Evolutionary conservation across 352 stramenopile species (phyloP), one percentile per base, ranked within the genome.

Genomic region (Plasmopara viticola): DNA sequence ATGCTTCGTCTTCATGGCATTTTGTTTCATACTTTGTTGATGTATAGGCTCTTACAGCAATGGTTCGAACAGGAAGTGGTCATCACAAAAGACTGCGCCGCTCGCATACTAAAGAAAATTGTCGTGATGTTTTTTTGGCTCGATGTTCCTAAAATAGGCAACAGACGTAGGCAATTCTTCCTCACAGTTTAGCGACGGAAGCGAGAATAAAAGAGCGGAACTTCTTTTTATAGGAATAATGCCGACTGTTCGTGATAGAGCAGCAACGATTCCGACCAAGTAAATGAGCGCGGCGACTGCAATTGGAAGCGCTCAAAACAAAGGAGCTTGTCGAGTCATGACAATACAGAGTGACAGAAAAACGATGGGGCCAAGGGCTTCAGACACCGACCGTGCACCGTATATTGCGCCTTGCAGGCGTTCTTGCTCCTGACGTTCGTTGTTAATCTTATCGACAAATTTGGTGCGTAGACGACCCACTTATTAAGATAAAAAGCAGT

Each of bases 361-460:
- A 5, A 77, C 59, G n/a, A 92, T 57, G 0, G 81, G 77, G 5
- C 81, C 81, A 2, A 63, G 56, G 0, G 78, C 81, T 49, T 86
- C 72, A 38, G 87, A 84, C 31, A 92, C 66, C 6, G 74, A 78
- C 7, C 78, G 72, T 12, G 66, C 78, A 6, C 72, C 76, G 55
- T 90, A 90, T 17, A 92, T 82, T 14, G 78, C 78, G 2, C 82
- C 82, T 69, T n/a, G 82, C 0, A 92, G 53, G 12, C 73, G 77
- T 28, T 78, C 78, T 79, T 90, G 82, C 41, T 92, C 82, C 62
- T 86, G 37, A 20, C n/a, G n/a, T n/a, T 48, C 29, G 4, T 40
- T 64, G 15, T 34, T 34, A 9, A 34, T 5, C 9, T 34, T 34
- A 34, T 68, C 30, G 70, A 67, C 13, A 73, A 41, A 7, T 58